Evolutionary conservation across 2,329 filamentous ascomycete species (phyloP).

Genomic region (Fusarium tanahbumbuense): DNA sequence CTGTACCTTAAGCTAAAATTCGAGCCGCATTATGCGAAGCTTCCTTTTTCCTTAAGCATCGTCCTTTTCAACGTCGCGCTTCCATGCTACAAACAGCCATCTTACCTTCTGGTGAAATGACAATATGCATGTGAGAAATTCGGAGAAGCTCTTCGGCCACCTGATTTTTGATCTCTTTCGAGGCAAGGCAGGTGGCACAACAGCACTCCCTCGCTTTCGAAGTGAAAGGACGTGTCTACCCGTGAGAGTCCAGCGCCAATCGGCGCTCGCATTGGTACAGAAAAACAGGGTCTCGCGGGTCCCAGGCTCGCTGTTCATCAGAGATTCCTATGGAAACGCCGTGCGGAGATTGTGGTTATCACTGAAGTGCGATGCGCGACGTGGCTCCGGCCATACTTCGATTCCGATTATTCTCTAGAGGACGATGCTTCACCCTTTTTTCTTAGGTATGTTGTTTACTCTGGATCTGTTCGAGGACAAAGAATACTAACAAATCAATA

Average conservation of each 20-base stretch:
- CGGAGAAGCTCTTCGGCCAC: slow-evolving; percentile 14
- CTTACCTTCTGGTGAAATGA: neutral
- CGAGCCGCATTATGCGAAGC: slow-evolving; percentile 3
- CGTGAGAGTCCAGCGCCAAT: slow-evolving; percentile 83
- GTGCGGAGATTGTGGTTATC: slow-evolving; percentile 87
- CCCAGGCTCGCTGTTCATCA: slow-evolving; percentile 11
- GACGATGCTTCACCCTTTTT: slow-evolving; percentile 62
- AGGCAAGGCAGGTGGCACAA: slow-evolving; percentile 14
- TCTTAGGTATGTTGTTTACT: neutral
- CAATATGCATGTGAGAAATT: slow-evolving; percentile 10
- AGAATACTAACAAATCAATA: slow-evolving; percentile 8
- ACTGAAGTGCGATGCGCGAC: slow-evolving; percentile 94
- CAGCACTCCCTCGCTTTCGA: slow-evolving; percentile 57
- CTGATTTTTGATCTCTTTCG: neutral
- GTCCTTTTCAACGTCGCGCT: slow-evolving; percentile 38
- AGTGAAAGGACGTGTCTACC: slow-evolving; percentile 68
- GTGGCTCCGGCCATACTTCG: slow-evolving; percentile 69
- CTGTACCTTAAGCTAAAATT: neutral
- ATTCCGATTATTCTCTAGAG: slow-evolving; percentile 86
- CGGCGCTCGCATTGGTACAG: slow-evolving; percentile 85
- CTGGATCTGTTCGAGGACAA: neutral
- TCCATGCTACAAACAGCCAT: slow-evolving; percentile 39
- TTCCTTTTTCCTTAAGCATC: slow-evolving; percentile 30
- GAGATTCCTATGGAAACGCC: slow-evolving; percentile 81
- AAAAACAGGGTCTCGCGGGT: slow-evolving; percentile 70